These are phyloP conservation scores for Chrysosphaeria jannelii DNA, from an alignment of 2,329 filamentous ascomycete genomes.

Conservation along the genomic window DNA sequence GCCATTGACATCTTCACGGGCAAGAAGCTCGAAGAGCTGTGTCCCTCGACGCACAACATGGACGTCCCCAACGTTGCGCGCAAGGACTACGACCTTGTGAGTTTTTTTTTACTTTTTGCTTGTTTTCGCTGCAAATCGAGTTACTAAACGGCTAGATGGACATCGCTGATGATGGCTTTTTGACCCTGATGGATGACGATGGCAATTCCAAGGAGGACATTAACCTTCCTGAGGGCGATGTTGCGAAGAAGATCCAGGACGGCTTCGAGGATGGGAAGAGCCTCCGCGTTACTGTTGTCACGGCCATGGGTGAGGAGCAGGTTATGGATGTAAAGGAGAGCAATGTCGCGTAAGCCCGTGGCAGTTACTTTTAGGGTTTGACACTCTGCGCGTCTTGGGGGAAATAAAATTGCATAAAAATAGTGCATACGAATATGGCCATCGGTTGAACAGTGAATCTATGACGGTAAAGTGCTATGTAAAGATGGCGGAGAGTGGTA, in stretches of 20 bases:
- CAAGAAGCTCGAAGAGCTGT: conserved; percentile 99
- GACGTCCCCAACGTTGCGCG: conserved; percentile 85
- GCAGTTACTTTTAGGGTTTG: no score
- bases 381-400: no score
- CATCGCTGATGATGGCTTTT: conserved; percentile 78
- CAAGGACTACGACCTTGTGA: conserved; percentile 79
- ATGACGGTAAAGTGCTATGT: no score
- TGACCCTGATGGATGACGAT: conserved; percentile 72
- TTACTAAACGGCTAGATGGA: conserved; percentile 31
- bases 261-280: conserved; percentile 60
- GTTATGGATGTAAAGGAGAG: conserved; percentile 89
- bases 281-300: conserved; percentile 70
- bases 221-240: conserved; percentile 65
- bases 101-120: conserved; percentile 10
- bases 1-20: conserved; percentile 96
- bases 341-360: no score
- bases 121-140: not conserved
- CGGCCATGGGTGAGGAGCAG: conserved; percentile 85
- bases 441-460: no score
- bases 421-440: no score
- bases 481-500: no score
- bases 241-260: conserved; percentile 62
- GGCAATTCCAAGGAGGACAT: conserved; percentile 86
- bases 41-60: conserved; percentile 93
- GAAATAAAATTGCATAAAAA: no score